Evolutionary conservation across 495 filamentous ascomycete genomes (phyloP).

Genomic region (Aspergillus baeticus): DNA sequence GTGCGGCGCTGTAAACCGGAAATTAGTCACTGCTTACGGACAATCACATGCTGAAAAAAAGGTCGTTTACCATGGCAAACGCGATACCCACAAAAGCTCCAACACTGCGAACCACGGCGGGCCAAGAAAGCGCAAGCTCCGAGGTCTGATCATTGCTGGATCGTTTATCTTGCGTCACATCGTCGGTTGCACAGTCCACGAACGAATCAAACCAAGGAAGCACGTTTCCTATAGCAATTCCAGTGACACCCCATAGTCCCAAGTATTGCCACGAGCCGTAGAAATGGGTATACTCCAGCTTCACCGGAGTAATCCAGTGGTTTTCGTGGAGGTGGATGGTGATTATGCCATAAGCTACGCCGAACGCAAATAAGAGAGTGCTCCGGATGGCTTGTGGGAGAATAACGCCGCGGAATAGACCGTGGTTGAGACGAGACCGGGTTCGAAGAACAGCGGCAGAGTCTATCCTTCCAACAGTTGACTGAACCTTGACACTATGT

Average conservation of each 20-base stretch:
- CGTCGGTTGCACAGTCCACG: slow-evolving; percentile 40
- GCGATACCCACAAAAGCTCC: slow-evolving; percentile 95
- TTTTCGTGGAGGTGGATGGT: slow-evolving; percentile 80
- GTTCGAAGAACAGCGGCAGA: slow-evolving; percentile 32
- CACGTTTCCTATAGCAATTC: slow-evolving; percentile 71
- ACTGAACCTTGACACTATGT: slow-evolving; percentile 25
- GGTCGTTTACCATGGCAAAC: slow-evolving; percentile 79
- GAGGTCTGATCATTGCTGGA: slow-evolving; percentile 25
- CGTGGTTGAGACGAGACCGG: slow-evolving; percentile 41
- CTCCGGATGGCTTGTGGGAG: slow-evolving; percentile 52
- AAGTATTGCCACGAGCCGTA: slow-evolving; percentile 67
- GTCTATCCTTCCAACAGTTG: slow-evolving; percentile 22
- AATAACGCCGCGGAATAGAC: slow-evolving; percentile 43
- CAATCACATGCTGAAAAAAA: background rate
- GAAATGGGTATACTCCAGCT: slow-evolving; percentile 57
- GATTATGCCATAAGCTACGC: slow-evolving; percentile 79
- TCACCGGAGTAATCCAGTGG: slow-evolving; percentile 60
- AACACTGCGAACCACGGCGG: slow-evolving; percentile 77
- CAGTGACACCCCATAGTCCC: slow-evolving; percentile 76
- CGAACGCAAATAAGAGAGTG: slow-evolving; percentile 73
- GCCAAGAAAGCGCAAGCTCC: slow-evolving; percentile 64
- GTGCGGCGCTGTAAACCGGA: slow-evolving; percentile 63
- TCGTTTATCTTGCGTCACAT: slow-evolving; percentile 22
- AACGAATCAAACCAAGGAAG: slow-evolving; percentile 82
- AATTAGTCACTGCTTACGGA: slow-evolving; percentile 15